Evolutionary conservation across 1,139 yeast genomes (phyloP).

Genomic region (Suhomyces atakaporum): DNA sequence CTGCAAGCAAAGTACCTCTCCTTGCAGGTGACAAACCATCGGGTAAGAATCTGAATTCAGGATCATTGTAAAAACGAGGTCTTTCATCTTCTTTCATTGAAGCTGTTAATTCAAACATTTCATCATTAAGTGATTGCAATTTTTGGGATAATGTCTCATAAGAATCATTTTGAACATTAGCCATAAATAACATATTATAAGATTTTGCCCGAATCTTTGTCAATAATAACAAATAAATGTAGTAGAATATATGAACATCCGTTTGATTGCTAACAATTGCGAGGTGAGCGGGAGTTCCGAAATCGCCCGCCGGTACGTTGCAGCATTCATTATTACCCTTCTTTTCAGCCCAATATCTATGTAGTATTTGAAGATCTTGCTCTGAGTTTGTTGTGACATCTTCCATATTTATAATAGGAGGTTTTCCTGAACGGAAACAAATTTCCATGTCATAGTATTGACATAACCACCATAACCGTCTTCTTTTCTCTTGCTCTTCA

Average conservation of each 20-base stretch:
- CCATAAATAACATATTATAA: slow-evolving; percentile 32
- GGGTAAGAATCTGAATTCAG: slow-evolving; percentile 14
- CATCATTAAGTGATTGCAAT: slow-evolving; percentile 16
- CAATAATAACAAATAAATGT: slow-evolving; percentile 21
- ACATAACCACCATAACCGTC: slow-evolving; percentile 58
- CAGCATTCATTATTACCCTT: background rate
- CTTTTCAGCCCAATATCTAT: slow-evolving; percentile 1
- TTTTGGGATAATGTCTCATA: slow-evolving; percentile 9
- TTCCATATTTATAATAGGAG: slow-evolving; percentile 54
- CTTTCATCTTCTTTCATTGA: slow-evolving; percentile 13
- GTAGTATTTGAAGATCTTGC: slow-evolving; percentile 7
- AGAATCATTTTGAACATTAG: slow-evolving; percentile 22
- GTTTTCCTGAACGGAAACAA: slow-evolving; percentile 59
- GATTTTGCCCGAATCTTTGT: slow-evolving; percentile 33
- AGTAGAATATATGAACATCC: slow-evolving; percentile 5
- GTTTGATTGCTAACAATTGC: slow-evolving; percentile 1
- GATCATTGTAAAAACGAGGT: slow-evolving; percentile 20
- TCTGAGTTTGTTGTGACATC: slow-evolving; percentile 34
- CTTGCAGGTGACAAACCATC: background rate
- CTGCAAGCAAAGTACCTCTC: slow-evolving; percentile 23
- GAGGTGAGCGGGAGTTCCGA: slow-evolving; percentile 4
- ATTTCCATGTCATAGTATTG: slow-evolving; percentile 55
- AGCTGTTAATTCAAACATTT: slow-evolving; percentile 19
- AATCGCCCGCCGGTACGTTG: background rate
- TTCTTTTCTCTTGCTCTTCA: slow-evolving; percentile 40